Conservation (phyloP, 371 early-diverging fungal genomes). For the Rhizopus stolonifer region DNA sequence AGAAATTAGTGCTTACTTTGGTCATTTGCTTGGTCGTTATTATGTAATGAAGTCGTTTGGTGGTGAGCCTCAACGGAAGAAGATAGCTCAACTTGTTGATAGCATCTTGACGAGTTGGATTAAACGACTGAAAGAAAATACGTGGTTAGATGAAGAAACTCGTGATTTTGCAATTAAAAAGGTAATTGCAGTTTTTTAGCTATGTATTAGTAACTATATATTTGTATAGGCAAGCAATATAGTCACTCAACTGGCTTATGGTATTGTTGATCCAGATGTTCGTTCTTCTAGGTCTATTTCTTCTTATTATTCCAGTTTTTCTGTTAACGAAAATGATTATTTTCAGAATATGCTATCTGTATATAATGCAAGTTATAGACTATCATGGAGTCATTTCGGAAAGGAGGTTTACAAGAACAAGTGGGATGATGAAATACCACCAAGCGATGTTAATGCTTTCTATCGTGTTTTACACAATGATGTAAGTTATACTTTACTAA, state of each 20-base stretch:
- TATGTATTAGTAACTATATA: background rate
- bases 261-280: slow-evolving; percentile 46
- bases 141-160: slow-evolving; percentile 59
- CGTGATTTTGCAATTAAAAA: slow-evolving; percentile 48
- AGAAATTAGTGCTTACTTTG: slow-evolving; percentile 39
- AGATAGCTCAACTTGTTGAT: slow-evolving; percentile 32
- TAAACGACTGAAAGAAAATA: slow-evolving; percentile 33
- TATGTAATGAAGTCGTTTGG: slow-evolving; percentile 50
- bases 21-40: slow-evolving; percentile 55
- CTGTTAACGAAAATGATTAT: slow-evolving; percentile 28
- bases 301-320: slow-evolving; percentile 40
- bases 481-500: slow-evolving; percentile 8
- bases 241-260: slow-evolving; percentile 51
- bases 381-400: slow-evolving; percentile 31
- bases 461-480: slow-evolving; percentile 53
- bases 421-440: slow-evolving; percentile 51
- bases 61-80: slow-evolving; percentile 31
- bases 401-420: slow-evolving; percentile 43
- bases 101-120: slow-evolving; percentile 33
- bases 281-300: slow-evolving; percentile 41
- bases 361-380: slow-evolving; percentile 18
- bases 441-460: slow-evolving; percentile 65
- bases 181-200: slow-evolving; percentile 15
- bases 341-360: slow-evolving; percentile 45
- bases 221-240: slow-evolving; percentile 22